phyloP scores from a whole-genome alignment of 2,329 filamentous ascomycete species.

The Hirsutella thompsonii region DNA sequence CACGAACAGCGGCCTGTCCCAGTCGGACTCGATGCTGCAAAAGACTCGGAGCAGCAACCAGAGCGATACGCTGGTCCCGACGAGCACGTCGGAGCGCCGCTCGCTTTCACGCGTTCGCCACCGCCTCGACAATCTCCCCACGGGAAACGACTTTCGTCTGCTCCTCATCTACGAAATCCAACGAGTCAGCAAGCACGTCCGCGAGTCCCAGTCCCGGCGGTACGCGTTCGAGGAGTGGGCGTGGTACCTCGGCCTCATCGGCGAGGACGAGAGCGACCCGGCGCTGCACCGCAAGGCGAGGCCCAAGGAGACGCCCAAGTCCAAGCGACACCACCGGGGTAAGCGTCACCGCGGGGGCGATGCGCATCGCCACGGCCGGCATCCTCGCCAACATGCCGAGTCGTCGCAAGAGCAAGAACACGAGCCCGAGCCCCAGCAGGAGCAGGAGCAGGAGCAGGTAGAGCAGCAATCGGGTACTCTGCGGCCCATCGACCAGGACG shows the following conservation, averaged over 20 bases:
- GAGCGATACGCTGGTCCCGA: not conserved
- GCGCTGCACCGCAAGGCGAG: constrained; percentile 32
- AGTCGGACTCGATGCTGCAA: not conserved
- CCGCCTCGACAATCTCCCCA: constrained; percentile 24
- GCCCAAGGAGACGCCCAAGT: constrained; percentile 9
- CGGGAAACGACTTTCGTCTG: constrained; percentile 39
- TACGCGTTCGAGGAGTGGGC: constrained; percentile 83
- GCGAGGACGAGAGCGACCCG: constrained; percentile 43
- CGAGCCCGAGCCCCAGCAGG: not conserved
- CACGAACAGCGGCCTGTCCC: not conserved
- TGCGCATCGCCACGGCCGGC: not conserved
- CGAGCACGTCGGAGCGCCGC: constrained; percentile 20
- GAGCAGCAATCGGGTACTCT: constrained; percentile 3
- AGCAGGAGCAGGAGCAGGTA: not conserved
- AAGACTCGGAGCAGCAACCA: not conserved
- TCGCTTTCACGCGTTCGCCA: constrained; percentile 21
- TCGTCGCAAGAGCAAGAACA: not conserved
- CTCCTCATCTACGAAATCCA: constrained; percentile 63
- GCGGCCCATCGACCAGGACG: constrained; percentile 13
- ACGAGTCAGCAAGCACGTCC: constrained; percentile 46
- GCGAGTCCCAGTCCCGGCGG: constrained; percentile 42
- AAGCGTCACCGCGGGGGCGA: not conserved
- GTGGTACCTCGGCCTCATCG: constrained; percentile 69
- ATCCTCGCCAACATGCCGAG: too few species aligned
- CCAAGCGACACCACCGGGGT: not conserved